These are phyloP conservation scores for Clarireedia monteithiana DNA, from an alignment of 2,329 filamentous ascomycete genomes.

Conservation along the genomic window DNA sequence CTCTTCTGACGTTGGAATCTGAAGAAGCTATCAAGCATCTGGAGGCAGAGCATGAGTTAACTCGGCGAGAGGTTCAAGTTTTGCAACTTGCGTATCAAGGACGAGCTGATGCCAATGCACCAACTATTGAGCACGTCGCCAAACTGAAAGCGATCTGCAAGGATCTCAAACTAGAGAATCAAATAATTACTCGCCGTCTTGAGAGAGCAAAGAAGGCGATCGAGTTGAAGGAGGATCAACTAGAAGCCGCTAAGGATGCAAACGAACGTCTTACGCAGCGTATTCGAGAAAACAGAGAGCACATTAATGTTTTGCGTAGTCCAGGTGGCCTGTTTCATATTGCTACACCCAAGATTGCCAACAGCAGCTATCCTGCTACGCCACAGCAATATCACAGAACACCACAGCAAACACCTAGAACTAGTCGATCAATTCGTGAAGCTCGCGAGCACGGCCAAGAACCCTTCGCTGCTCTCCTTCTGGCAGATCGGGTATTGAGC, in stretches of 20 bases:
- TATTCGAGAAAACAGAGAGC: constrained; percentile 83
- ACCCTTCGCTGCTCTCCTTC: constrained; percentile 60
- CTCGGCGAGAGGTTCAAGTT: constrained; percentile 79
- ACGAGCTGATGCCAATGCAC: constrained; percentile 39
- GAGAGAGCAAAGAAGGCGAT: constrained; percentile 72
- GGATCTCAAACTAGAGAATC: constrained; percentile 57
- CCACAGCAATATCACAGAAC: constrained; percentile 37
- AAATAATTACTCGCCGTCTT: constrained; percentile 54
- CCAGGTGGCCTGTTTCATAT: constrained; percentile 62
- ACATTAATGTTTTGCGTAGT: constrained; percentile 71
- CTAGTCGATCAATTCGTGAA: constrained; percentile 27
- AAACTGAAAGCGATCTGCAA: constrained; percentile 62
- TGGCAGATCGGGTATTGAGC: constrained; percentile 67
- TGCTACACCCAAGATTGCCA: constrained; percentile 45
- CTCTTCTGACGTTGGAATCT: constrained; percentile 74
- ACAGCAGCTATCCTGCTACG: constrained; percentile 31
- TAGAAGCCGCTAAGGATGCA: constrained; percentile 63
- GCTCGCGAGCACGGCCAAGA: constrained; percentile 46
- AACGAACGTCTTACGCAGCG: constrained; percentile 70
- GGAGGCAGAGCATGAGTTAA: constrained; percentile 86
- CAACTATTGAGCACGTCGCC: constrained; percentile 42
- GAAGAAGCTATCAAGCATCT: constrained; percentile 80
- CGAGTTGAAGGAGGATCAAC: constrained; percentile 68
- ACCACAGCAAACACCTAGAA: constrained; percentile 43
- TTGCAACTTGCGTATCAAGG: constrained; percentile 63